Base-by-base conservation (phyloP, 352 stramenopile species). In the Vaucheria bursata region DNA sequence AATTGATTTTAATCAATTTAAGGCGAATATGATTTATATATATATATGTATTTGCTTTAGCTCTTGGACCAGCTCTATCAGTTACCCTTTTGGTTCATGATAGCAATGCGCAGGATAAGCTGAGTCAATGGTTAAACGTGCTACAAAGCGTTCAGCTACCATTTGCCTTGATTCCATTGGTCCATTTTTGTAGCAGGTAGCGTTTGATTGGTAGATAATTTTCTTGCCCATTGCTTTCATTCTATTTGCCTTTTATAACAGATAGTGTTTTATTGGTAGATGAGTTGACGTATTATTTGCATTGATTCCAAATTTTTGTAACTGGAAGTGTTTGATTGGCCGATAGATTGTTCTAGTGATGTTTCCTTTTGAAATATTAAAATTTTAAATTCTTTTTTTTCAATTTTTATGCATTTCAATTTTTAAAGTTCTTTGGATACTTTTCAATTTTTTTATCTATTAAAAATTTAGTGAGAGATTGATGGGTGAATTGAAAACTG, bases 41-140 rank as follows among this genome's bases (percentile, higher is more conserved):
- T n/a, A n/a, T n/a, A n/a, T n/a, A n/a, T n/a, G n/a, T n/a, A n/a
- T n/a, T n/a, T n/a, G n/a, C n/a, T n/a, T n/a, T n/a, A n/a, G n/a
- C n/a, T n/a, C n/a, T n/a, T n/a, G n/a, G n/a, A n/a, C n/a, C n/a
- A n/a, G n/a, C n/a, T n/a, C n/a, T n/a, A n/a, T n/a, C n/a, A n/a
- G n/a, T n/a, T n/a, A n/a, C n/a, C n/a, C n/a, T n/a, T n/a, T n/a
- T n/a, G n/a, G n/a, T n/a, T n/a, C n/a, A n/a, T n/a, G n/a, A n/a
- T n/a, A n/a, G n/a, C n/a, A n/a, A n/a, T n/a, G n/a, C n/a, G n/a
- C n/a, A 89, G 93, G 68, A 87, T 89, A 0, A 81, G 87, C 34
- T 96, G 84, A 89, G 94, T 77, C 90, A 96, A 77, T 85, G 90
- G 40, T 87, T 97, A 18, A 97, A 97, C 70, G 90, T 97, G 35